phyloP scores from a whole-genome alignment of 306 rosid genomes.

The Prunus mongolica region DNA sequence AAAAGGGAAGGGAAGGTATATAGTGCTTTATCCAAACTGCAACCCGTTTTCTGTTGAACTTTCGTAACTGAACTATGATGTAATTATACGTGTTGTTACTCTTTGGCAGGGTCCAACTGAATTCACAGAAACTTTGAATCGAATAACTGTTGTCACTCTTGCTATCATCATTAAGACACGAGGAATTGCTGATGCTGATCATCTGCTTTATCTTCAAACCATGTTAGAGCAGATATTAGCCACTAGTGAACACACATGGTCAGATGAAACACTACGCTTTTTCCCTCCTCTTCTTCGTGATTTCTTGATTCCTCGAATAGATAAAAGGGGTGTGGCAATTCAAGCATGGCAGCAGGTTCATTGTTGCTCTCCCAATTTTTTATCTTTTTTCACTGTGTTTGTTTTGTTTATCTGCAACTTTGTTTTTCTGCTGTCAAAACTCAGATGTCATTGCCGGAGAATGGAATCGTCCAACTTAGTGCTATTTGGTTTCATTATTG shows the following conservation, averaged over 20 bases:
- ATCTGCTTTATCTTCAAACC: conserved; percentile 74
- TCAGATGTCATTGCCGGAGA: neutral
- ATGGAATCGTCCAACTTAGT: neutral
- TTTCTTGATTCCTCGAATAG: conserved; percentile 61
- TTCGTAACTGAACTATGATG: conserved; percentile 15
- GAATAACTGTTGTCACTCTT: conserved; percentile 75
- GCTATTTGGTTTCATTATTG: neutral
- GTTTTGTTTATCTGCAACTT: neutral
- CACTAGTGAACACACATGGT: conserved; percentile 85
- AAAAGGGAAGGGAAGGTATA: conserved; percentile 95
- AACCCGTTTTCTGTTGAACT: conserved; percentile 7
- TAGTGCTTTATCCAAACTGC: conserved; percentile 29
- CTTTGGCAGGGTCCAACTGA: conserved; percentile 88
- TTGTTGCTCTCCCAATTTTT: conserved; percentile 9
- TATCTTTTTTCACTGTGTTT: neutral
- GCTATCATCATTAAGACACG: conserved; percentile 94
- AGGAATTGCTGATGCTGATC: conserved; percentile 97
- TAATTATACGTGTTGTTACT: conserved; percentile 15
- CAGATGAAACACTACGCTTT: conserved; percentile 78
- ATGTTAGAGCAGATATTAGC: conserved; percentile 93
- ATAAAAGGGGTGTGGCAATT: conserved; percentile 73
- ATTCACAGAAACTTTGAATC: conserved; percentile 88
- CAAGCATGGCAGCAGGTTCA: conserved; percentile 95
- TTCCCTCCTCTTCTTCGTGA: conserved; percentile 88
- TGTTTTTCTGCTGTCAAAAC: neutral